Percentiles rank a stretch among this genome's conserved stretches.
Evolutionary conservation across 495 filamentous ascomycete genomes (phyloP).

Genomic region (Hyaloscypha variabilis): DNA sequence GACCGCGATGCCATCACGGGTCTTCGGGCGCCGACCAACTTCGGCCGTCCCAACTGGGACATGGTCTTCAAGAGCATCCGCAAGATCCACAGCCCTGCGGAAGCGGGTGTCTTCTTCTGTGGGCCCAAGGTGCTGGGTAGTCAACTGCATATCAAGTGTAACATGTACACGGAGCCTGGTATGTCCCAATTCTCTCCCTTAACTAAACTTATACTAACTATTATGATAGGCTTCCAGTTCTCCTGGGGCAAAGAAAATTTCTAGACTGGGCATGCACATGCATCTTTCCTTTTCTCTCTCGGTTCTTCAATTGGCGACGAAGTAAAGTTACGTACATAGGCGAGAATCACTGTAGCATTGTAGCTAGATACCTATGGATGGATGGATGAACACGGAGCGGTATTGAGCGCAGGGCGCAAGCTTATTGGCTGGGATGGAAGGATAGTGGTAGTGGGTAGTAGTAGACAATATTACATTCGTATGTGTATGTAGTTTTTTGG

Average conservation of each 20-base stretch:
- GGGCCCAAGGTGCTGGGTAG: conserved; percentile 73
- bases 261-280: conserved; percentile 35
- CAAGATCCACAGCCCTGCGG: conserved; percentile 69
- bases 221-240: conserved; percentile 38
- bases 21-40: conserved; percentile 73
- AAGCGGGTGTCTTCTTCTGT: conserved; percentile 82
- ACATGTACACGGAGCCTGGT: conserved; percentile 75
- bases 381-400: neutral
- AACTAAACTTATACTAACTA: conserved; percentile 18
- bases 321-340: neutral
- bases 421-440: no score
- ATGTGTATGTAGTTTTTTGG: neutral
- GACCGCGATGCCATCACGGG: conserved; percentile 79
- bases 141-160: conserved; percentile 72
- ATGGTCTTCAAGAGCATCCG: conserved; percentile 76
- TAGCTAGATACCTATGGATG: neutral
- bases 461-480: neutral
- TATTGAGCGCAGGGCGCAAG: conserved; percentile 1
- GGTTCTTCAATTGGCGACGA: neutral
- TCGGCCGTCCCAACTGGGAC: conserved; percentile 80
- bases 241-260: conserved; percentile 79
- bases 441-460: neutral
- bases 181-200: conserved; percentile 30
- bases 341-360: neutral
- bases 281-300: neutral